Evolutionary conservation across 192 early-diverging fungal genomes (phyloP).

Genomic region (Entophlyctis helioformis): DNA sequence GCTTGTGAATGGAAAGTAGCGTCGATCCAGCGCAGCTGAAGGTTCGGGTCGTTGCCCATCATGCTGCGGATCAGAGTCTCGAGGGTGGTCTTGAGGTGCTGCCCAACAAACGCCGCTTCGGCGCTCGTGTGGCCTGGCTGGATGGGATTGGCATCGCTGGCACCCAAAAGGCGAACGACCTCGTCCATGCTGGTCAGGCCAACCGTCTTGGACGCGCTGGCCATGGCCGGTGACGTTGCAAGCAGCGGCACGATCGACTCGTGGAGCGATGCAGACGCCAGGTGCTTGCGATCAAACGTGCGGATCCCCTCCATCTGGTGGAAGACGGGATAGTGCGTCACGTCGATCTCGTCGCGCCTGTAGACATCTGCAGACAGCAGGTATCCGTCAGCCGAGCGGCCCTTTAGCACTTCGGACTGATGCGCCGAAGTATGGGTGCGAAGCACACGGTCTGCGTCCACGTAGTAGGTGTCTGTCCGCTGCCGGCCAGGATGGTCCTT

Average conservation of each 20-base stretch:
- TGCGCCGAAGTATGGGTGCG: slow-evolving; percentile 94
- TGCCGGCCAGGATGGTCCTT: slow-evolving; percentile 71
- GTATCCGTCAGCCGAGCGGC: slow-evolving; percentile 25
- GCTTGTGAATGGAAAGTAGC: slow-evolving; percentile 92
- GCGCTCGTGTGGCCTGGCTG: slow-evolving; percentile 56
- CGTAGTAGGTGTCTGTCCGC: slow-evolving; percentile 84
- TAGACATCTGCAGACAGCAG: slow-evolving; percentile 97
- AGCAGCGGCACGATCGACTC: slow-evolving; percentile 3
- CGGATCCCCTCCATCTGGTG: slow-evolving; percentile 97
- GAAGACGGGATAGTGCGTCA: slow-evolving; percentile 92
- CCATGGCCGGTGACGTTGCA: background rate
- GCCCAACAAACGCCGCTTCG: slow-evolving; percentile 41
- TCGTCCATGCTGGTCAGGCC: too few species aligned
- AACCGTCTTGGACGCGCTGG: too few species aligned
- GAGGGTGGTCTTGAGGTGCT: slow-evolving; percentile 68
- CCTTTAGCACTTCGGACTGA: slow-evolving; percentile 64
- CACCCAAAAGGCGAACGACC: too few species aligned
- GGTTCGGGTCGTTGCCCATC: slow-evolving; percentile 43
- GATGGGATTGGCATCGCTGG: slow-evolving; percentile 48
- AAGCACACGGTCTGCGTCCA: slow-evolving; percentile 66
- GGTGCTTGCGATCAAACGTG: slow-evolving; percentile 34
- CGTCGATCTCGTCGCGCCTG: slow-evolving; percentile 90
- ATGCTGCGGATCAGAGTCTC: slow-evolving; percentile 69
- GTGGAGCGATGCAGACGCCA: too few species aligned
- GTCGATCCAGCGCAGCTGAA: slow-evolving; percentile 90